Evolutionary conservation across 2,329 filamentous ascomycete genomes (phyloP).

Genomic region (Trichoderma citrinoviride): DNA sequence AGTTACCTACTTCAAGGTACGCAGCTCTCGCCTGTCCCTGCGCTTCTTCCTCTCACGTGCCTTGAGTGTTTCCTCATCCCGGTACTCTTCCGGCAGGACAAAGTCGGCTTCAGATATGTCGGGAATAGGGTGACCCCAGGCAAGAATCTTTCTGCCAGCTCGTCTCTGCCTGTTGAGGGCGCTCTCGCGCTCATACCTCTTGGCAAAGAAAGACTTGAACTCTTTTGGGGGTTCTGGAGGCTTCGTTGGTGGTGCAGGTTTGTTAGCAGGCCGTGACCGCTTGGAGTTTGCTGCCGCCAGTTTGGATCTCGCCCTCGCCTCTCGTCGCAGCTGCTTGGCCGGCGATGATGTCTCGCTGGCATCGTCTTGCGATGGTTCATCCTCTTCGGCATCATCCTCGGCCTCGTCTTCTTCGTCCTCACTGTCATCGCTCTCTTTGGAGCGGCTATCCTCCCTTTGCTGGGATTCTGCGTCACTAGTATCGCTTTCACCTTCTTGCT

Average conservation of each 20-base stretch:
- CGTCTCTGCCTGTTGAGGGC: slow-evolving; percentile 72
- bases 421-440: slow-evolving; percentile 24
- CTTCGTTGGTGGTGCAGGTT: slow-evolving; percentile 30
- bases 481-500: slow-evolving; percentile 40
- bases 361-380: slow-evolving; percentile 52
- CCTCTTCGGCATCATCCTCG: slow-evolving; percentile 25
- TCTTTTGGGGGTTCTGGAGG: slow-evolving; percentile 50
- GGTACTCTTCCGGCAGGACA: slow-evolving; percentile 64
- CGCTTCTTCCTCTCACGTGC: slow-evolving; percentile 62
- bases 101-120: slow-evolving; percentile 72
- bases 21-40: slow-evolving; percentile 54
- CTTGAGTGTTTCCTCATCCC: slow-evolving; percentile 54
- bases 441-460: slow-evolving; percentile 35
- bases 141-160: slow-evolving; percentile 65
- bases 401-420: slow-evolving; percentile 37
- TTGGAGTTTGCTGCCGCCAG: slow-evolving; percentile 38
- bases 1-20: slow-evolving; percentile 31
- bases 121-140: slow-evolving; percentile 80
- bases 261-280: slow-evolving; percentile 32
- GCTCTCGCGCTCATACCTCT: slow-evolving; percentile 74
- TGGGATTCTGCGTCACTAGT: slow-evolving; percentile 22
- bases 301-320: slow-evolving; percentile 58
- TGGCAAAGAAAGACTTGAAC: slow-evolving; percentile 84
- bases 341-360: slow-evolving; percentile 44
- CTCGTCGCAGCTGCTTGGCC: slow-evolving; percentile 72